Evolutionary conservation across 305 asterid genomes (phyloP), one percentile per base, ranked within the genome.

Genomic region (Fraxinus platypoda): DNA sequence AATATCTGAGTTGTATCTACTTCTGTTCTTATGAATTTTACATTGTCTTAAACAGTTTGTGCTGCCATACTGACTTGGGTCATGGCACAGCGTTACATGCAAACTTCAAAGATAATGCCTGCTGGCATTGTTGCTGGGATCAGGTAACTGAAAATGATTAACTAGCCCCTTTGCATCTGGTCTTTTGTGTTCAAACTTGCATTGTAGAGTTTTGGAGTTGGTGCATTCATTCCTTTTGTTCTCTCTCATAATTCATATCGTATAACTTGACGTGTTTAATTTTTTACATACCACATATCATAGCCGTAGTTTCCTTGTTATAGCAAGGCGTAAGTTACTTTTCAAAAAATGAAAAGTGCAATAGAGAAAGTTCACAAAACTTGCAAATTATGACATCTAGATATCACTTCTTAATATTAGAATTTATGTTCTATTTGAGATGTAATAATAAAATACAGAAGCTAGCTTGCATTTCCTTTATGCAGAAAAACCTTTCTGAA

Each of bases 51-150:
- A 64, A 23, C 73, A 64, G 73, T 54, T 54, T 54, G 86, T 87
- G 92, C 93, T 74, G 91, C 88, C 13, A 21, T 77, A n/a, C 83
- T 91, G 54, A 90, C 93, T 19, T 90, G 89, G 92, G 87, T 87
- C n/a, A 91, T 91, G 94, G 88, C 87, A 33, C 89, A 85, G 23
- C 90, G 93, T 33, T 91, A 91, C 85, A 19, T 86, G 83, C 85
- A 85, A 85, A 91, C 93, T 31, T 87, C 93, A 33, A 91, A 91
- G 80, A 81, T 91, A 77, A 91, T 91, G 94, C 94, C 94, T 0
- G 93, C 94, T 66, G 94, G 94, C 77, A 25, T 90, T 70, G 90
- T 91, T 87, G 94, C 92, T 35, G 94, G 90, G 31, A 84, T 91
- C 83, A 91, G 94, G 94, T 90, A 89, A 85, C 75, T 59, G 17